Conservation (phyloP, 2,329 filamentous ascomycete genomes). For the Trichoderma harzianum region DNA sequence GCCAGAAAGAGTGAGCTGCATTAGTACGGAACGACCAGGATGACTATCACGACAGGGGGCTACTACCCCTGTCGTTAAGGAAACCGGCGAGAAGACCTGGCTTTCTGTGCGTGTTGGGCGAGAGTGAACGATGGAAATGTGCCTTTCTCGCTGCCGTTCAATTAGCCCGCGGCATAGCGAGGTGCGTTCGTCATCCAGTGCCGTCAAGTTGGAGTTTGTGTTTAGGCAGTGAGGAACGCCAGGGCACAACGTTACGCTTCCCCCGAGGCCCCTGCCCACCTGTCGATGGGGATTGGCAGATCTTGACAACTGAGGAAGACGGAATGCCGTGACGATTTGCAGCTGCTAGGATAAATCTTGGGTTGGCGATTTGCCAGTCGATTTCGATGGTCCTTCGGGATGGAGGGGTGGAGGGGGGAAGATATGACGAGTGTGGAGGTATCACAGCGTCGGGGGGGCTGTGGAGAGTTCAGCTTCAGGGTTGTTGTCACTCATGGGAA, state of each 20-base stretch:
- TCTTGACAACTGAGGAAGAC: neutral
- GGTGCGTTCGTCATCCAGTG: neutral
- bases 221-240: neutral
- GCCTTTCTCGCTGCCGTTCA: neutral
- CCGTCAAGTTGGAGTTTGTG: neutral
- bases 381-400: neutral
- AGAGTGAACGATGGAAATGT: neutral
- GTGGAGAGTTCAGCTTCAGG: conserved; percentile 1
- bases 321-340: neutral
- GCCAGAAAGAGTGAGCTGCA: neutral
- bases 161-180: neutral
- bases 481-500: neutral
- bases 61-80: neutral
- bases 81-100: neutral
- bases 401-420: neutral
- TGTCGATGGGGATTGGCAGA: neutral
- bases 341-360: neutral
- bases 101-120: neutral
- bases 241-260: neutral
- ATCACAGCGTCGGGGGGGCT: conserved; percentile 1
- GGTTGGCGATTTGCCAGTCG: neutral
- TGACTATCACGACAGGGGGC: neutral
- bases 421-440: neutral
- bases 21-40: neutral
- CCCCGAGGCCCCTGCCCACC: neutral